Evolutionary conservation across 75 land plant species (phyloP).

Genomic region (Cupressus sempervirens): DNA sequence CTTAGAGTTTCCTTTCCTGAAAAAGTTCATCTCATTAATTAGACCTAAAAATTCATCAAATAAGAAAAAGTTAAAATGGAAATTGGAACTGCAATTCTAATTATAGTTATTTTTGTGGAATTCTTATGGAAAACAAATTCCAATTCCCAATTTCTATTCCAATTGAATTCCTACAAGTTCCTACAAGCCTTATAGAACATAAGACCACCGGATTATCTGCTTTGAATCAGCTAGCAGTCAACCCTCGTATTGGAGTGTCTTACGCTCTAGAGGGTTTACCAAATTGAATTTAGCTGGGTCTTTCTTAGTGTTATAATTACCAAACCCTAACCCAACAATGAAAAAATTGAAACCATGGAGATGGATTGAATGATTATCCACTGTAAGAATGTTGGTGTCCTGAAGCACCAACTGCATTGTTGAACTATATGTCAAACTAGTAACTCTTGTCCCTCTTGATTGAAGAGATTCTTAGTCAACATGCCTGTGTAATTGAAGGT

Average conservation of each 20-base stretch:
- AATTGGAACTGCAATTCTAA: too few relatives aligned
- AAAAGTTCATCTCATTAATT: too few relatives aligned
- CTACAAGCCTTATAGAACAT: too few relatives aligned
- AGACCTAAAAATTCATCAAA: too few relatives aligned
- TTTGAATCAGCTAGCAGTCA: conserved; percentile 50
- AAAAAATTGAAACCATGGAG: conserved; percentile 42
- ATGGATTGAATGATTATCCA: conserved; percentile 37
- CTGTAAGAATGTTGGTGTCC: conserved; percentile 32
- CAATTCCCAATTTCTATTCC: too few relatives aligned
- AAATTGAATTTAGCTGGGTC: conserved; percentile 53
- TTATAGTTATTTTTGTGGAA: too few relatives aligned
- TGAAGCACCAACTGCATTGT: conserved; percentile 37
- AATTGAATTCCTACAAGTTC: too few relatives aligned
- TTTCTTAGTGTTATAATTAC: conserved; percentile 36
- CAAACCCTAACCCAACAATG: conserved; percentile 36
- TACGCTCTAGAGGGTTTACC: conserved; percentile 40
- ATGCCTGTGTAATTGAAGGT: conserved; percentile 18
- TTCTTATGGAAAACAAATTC: too few relatives aligned
- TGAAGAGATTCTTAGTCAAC: conserved; percentile 12
- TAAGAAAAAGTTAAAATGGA: too few relatives aligned
- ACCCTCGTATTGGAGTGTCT: conserved; percentile 52
- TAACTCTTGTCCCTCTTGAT: conserved; percentile 19
- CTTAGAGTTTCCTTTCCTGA: too few relatives aligned
- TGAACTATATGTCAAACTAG: conserved; percentile 17
- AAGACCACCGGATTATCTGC: conserved; percentile 67